Evolutionary conservation across 2,329 filamentous ascomycete genomes (phyloP).

Genomic region (Colletotrichum camelliae): DNA sequence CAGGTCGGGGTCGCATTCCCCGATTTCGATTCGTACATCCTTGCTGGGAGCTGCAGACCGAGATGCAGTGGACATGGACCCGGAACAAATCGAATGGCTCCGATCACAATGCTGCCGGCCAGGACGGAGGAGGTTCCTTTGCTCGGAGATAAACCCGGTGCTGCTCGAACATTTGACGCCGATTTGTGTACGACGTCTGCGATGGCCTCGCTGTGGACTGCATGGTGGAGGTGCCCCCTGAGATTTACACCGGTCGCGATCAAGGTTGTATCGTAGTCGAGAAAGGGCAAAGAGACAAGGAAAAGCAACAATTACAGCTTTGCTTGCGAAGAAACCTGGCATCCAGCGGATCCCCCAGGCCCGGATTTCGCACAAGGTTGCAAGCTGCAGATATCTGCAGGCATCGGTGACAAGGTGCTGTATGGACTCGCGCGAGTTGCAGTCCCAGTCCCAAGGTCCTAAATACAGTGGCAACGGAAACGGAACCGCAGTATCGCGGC

Average conservation of each 20-base stretch:
- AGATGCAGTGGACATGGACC: neutral
- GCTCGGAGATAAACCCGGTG: conserved; percentile 1
- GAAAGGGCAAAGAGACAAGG: conserved; percentile 10
- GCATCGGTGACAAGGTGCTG: neutral
- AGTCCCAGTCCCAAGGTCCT: neutral
- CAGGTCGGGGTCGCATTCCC: neutral
- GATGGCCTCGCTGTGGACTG: neutral
- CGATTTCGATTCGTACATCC: neutral
- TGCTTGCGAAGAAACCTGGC: neutral
- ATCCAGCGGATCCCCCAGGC: neutral
- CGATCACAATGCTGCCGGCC: conserved; percentile 8
- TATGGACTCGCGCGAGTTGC: neutral
- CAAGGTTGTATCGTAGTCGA: neutral
- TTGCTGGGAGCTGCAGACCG: neutral
- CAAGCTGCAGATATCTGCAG: neutral
- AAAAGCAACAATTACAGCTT: conserved; percentile 10
- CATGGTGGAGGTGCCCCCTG: neutral
- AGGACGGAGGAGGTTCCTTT: neutral
- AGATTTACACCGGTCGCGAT: neutral
- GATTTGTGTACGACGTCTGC: neutral
- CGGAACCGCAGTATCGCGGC: neutral
- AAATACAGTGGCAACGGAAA: neutral
- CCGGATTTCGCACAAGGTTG: neutral
- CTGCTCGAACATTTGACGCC: neutral
- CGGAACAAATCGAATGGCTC: neutral